These are phyloP conservation scores for Tanacetum coccineum DNA, from an alignment of 129 eudicot genomes.

Conservation along the genomic window DNA sequence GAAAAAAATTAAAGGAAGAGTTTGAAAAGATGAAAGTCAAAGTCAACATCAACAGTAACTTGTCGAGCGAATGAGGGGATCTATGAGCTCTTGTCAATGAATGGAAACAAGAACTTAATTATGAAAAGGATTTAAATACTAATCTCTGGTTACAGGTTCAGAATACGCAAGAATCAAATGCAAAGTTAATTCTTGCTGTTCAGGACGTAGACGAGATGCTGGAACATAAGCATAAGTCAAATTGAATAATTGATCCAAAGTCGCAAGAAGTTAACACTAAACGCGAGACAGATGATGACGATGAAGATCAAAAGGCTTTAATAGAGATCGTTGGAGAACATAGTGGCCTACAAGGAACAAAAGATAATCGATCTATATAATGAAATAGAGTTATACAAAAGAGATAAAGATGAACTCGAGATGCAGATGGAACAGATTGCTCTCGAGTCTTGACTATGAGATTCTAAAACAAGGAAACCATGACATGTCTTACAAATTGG, in stretches of 20 bases:
- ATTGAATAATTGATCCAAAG: conserved; percentile 21
- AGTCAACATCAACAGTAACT: conserved; percentile 35
- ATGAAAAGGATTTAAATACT: conserved; percentile 69
- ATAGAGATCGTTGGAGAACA: too few species aligned
- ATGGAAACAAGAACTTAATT: conserved; percentile 62
- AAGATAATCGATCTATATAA: conserved; percentile 20
- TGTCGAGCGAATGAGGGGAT: conserved; percentile 55
- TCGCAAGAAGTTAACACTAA: conserved; percentile 27
- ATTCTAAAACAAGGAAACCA: too few species aligned
- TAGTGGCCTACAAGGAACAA: too few species aligned
- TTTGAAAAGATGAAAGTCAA: conserved; percentile 46
- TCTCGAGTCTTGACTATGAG: too few species aligned
- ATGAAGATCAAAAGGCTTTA: conserved; percentile 45
- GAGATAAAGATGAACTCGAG: conserved; percentile 76
- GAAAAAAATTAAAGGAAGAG: conserved; percentile 56
- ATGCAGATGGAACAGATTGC: conserved; percentile 60
- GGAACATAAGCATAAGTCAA: conserved; percentile 44
- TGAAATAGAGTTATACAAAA: too few species aligned
- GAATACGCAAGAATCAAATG: conserved; percentile 91
- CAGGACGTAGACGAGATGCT: conserved; percentile 78
- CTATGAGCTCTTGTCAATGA: conserved; percentile 59
- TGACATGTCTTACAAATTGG: too few species aligned
- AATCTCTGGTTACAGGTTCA: conserved; percentile 82
- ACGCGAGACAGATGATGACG: conserved; percentile 39
- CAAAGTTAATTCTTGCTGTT: conserved; percentile 85